These are phyloP conservation scores for Entoloma clypeatum DNA, from an alignment of 1,284 basidiomycete species.

Conservation along the genomic window DNA sequence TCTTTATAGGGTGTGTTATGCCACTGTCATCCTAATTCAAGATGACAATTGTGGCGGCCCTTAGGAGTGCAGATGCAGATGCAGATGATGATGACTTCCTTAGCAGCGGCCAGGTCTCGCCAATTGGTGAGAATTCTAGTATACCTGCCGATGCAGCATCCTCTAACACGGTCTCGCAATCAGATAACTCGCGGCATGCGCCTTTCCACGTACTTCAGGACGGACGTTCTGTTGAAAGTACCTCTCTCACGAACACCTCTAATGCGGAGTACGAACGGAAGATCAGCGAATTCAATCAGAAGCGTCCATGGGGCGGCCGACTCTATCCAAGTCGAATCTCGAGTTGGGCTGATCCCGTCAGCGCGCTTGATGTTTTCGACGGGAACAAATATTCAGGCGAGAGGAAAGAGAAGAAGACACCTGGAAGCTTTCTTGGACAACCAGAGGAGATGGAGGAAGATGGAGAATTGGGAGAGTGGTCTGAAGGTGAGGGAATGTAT, in stretches of 20 bases:
- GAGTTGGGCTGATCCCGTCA: constrained; percentile 53
- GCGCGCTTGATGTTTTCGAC: constrained; percentile 31
- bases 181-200: constrained; percentile 37
- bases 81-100: constrained; percentile 58
- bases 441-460: constrained; percentile 16
- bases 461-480: constrained; percentile 22
- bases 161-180: neutral
- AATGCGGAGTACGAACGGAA: constrained; percentile 40
- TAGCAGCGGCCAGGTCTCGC: constrained; percentile 73
- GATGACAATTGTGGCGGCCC: neutral
- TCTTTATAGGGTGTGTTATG: constrained; percentile 26
- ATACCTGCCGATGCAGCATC: too few relatives aligned
- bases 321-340: constrained; percentile 36
- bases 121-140: constrained; percentile 44
- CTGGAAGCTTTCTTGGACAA: constrained; percentile 11
- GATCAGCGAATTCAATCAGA: constrained; percentile 44
- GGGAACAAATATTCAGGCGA: constrained; percentile 9
- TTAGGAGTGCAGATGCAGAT: constrained; percentile 24
- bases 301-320: constrained; percentile 31
- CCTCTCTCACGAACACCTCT: constrained; percentile 31
- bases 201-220: constrained; percentile 37
- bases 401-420: constrained; percentile 17
- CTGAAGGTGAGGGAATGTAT: constrained; percentile 17
- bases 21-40: neutral
- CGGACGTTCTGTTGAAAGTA: constrained; percentile 36